A percentile compares a stretch with the other conserved stretches of the same genome.
Evolutionary conservation across 2,329 filamentous ascomycete genomes (phyloP).

Genomic region (Paecilomyces niveus): DNA sequence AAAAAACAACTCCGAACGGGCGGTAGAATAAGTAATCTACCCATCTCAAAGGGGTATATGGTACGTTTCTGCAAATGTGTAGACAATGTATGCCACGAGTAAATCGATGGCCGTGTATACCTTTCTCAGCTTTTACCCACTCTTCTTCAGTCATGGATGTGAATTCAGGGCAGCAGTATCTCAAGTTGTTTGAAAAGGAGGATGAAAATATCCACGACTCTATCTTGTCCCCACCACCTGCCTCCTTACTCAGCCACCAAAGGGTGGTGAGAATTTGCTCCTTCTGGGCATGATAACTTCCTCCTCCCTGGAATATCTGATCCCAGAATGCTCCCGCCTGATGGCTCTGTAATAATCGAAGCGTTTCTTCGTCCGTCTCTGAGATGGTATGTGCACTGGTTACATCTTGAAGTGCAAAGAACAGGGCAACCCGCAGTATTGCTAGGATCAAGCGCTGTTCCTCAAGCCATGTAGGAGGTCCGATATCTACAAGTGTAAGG

Average conservation of each 20-base stretch:
- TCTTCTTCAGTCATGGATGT: not conserved
- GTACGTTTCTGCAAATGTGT: not conserved
- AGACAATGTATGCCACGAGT: not conserved
- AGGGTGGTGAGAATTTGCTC: not conserved
- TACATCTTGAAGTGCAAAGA: not conserved
- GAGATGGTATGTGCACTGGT: not conserved
- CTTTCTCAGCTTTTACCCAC: not conserved
- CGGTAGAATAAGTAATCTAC: not conserved
- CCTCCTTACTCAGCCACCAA: not conserved
- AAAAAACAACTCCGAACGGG: not conserved
- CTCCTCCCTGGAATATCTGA: not conserved
- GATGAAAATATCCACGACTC: not conserved
- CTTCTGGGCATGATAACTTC: not conserved
- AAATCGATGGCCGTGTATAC: not conserved
- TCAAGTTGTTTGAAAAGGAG: not conserved
- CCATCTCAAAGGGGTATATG: not conserved
- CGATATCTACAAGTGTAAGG: not conserved
- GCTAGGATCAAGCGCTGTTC: not conserved
- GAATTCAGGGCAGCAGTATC: not conserved
- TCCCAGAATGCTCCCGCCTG: too few relatives aligned
- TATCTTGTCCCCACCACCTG: not conserved
- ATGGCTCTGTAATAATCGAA: too few relatives aligned
- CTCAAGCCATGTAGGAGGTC: not conserved
- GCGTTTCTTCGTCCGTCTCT: not conserved
- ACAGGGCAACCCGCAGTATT: not conserved